Percentiles rank a stretch among this genome's conserved stretches.
phyloP scores from a whole-genome alignment of 805 yeast genomes.

The Brettanomyces sp. region DNA sequence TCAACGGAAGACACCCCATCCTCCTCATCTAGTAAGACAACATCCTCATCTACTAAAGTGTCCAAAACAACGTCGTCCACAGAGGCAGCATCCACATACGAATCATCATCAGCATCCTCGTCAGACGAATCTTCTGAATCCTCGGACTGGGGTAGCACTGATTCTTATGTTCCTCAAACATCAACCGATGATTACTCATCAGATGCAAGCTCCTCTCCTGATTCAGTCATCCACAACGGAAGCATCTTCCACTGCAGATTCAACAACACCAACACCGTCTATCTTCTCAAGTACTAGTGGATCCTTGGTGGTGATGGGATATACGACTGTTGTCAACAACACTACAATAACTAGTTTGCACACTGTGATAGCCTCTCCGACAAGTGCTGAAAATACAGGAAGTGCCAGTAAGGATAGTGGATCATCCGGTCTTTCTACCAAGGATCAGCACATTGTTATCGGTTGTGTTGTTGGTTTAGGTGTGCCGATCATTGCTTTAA shows the following conservation, averaged over 20 bases:
- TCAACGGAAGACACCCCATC: neutral
- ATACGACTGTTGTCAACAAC: constrained; percentile 15
- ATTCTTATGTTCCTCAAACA: constrained; percentile 2
- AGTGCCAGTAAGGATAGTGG: constrained; percentile 1
- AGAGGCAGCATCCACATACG: no score
- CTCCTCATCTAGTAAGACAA: neutral
- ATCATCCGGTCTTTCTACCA: constrained; percentile 36
- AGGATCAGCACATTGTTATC: constrained; percentile 41
- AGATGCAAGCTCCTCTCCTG: neutral
- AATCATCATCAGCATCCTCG: no score
- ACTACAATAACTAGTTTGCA: constrained; percentile 10
- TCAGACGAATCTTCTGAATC: constrained; percentile 1
- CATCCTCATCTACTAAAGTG: neutral
- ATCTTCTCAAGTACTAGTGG: constrained; percentile 10
- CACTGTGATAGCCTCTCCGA: constrained; percentile 14
- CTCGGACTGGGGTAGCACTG: constrained; percentile 1
- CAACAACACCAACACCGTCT: constrained; percentile 5
- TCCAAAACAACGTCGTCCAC: constrained; percentile 1
- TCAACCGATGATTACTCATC: constrained; percentile 1
- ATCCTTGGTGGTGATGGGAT: constrained; percentile 9
- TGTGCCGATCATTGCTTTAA: constrained; percentile 42
- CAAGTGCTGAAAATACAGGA: constrained; percentile 17
- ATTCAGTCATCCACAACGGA: constrained; percentile 3
- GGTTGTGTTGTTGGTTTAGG: constrained; percentile 71
- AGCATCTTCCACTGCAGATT: constrained; percentile 5